Conservation (phyloP, 2,329 filamentous ascomycete genomes). For the Hypocrella siamensis region DNA sequence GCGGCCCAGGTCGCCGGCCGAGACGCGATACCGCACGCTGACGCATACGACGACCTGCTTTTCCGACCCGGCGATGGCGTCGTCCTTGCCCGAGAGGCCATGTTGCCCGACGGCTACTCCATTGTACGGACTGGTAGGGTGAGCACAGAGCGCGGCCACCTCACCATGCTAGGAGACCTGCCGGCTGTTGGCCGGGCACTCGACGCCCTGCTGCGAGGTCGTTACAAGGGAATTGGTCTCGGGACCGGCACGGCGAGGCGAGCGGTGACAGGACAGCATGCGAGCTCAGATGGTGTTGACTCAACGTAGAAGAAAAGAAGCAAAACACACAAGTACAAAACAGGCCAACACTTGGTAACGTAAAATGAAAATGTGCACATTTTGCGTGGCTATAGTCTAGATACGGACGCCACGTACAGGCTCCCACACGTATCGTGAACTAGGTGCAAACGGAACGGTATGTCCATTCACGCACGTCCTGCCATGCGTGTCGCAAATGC, state of each 20-base stretch:
- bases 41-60: conserved; percentile 73
- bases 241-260: conserved; percentile 18
- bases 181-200: conserved; percentile 65
- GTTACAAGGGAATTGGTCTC: conserved; percentile 57
- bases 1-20: conserved; percentile 58
- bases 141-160: conserved; percentile 70
- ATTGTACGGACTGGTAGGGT: conserved; percentile 60
- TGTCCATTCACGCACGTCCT: no score
- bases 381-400: no score
- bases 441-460: no score
- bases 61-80: conserved; percentile 86
- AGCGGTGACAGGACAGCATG: no score
- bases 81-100: conserved; percentile 68
- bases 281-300: no score
- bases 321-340: no score
- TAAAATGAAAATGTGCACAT: no score
- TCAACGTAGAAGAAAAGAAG: no score
- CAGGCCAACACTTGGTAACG: no score
- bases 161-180: conserved; percentile 73
- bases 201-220: conserved; percentile 48
- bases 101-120: conserved; percentile 68
- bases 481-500: no score
- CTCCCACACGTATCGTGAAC: no score
- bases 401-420: no score
- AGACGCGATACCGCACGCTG: conserved; percentile 59